Conservation (phyloP, 345 rosid species). For the Cardamine resedifolia region DNA sequence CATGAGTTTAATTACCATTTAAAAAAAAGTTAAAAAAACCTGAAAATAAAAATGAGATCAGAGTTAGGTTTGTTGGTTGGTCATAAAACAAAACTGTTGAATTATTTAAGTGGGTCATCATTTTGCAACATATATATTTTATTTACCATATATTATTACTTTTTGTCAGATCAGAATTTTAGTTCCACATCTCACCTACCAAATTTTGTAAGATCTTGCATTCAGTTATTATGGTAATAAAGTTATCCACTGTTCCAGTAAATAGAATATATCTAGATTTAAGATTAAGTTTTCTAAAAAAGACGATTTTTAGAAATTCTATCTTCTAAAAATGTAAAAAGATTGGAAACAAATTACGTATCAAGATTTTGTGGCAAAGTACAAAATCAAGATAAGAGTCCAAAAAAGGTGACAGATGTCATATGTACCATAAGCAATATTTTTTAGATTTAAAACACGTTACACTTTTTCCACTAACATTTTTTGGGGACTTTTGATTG, state of each 20-base stretch:
- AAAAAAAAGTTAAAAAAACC: no score
- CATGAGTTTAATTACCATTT: background rate
- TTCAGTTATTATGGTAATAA: background rate
- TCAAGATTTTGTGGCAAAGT: background rate
- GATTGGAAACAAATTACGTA: background rate
- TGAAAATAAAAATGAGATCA: background rate
- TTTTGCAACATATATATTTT: background rate
- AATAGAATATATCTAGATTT: background rate
- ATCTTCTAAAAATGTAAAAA: background rate
- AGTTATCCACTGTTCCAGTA: background rate
- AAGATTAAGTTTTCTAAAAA: background rate
- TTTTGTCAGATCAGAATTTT: background rate
- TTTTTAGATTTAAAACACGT: background rate
- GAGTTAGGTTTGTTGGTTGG: slow-evolving; percentile 17
- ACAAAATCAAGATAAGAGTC: background rate
- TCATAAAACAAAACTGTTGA: slow-evolving; percentile 4
- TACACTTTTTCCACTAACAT: slow-evolving; percentile 4
- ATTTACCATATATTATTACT: background rate
- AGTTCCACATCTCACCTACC: slow-evolving; percentile 27
- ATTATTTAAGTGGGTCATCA: slow-evolving; percentile 16
- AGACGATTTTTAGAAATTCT: background rate
- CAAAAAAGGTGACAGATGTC: slow-evolving; percentile 3
- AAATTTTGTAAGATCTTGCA: background rate
- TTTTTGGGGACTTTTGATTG: background rate
- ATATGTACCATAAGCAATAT: background rate